phyloP scores from a whole-genome alignment of 768 basidiomycete species.

The Amylocystis lapponica region DNA sequence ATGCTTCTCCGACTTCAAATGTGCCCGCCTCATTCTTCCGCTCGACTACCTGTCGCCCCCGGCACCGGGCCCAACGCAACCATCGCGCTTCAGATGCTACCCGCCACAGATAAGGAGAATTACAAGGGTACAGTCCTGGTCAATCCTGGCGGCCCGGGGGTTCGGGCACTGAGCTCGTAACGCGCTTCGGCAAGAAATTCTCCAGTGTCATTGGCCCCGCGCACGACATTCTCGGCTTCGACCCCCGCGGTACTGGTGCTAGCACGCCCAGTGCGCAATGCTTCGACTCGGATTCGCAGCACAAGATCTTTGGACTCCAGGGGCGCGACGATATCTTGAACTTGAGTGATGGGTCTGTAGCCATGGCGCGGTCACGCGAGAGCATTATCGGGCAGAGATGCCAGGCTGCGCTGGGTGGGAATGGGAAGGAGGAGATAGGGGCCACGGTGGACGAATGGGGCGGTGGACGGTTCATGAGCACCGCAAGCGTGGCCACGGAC shows the following conservation, averaged over 20 bases:
- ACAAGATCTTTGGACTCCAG: conserved; percentile 8
- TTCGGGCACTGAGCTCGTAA: conserved; percentile 8
- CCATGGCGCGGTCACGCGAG: conserved; percentile 1
- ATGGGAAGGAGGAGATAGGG: neutral
- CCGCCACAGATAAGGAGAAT: conserved; percentile 7
- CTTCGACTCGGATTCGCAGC: conserved; percentile 6
- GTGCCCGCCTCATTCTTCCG: conserved; percentile 14
- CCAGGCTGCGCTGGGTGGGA: conserved; percentile 9
- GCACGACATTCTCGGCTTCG: conserved; percentile 15
- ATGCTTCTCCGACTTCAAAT: conserved; percentile 9
- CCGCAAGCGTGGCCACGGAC: conserved; percentile 23
- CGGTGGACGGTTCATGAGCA: conserved; percentile 18
- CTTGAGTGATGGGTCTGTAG: conserved; percentile 3
- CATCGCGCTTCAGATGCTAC: conserved; percentile 14
- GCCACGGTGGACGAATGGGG: conserved; percentile 8
- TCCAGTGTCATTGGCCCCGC: conserved; percentile 9
- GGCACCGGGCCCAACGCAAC: conserved; percentile 10
- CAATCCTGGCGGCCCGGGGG: conserved; percentile 17
- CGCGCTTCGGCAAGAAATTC: conserved; percentile 7
- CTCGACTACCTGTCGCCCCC: conserved; percentile 13
- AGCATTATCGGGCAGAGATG: conserved; percentile 3
- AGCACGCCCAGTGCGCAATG: conserved; percentile 10
- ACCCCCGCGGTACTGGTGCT: conserved; percentile 14
- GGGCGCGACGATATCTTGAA: conserved; percentile 5
- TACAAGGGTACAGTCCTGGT: conserved; percentile 11